A percentile compares a stretch with the other conserved stretches of the same genome.
Evolutionary conservation across 2,329 filamentous ascomycete genomes (phyloP).

Genomic region (Falciphora oryzae): DNA sequence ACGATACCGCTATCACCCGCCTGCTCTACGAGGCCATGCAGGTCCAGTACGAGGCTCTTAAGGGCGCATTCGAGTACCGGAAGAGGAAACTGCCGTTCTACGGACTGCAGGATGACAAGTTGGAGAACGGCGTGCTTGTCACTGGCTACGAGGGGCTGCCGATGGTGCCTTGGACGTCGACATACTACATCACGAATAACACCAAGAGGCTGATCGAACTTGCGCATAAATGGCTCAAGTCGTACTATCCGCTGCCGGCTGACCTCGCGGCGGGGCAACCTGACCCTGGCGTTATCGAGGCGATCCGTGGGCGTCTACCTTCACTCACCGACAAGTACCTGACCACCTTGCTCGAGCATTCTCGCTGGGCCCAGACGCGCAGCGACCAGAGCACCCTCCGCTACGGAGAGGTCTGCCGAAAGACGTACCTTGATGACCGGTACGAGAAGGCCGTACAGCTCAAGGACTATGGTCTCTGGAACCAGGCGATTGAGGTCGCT

Average conservation of each 20-base stretch:
- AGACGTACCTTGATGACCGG: slow-evolving; percentile 44
- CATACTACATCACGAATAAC: slow-evolving; percentile 55
- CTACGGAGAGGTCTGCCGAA: slow-evolving; percentile 39
- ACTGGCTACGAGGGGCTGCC: slow-evolving; percentile 63
- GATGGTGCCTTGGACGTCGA: slow-evolving; percentile 77
- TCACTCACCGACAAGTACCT: slow-evolving; percentile 50
- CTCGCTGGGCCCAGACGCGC: slow-evolving; percentile 42
- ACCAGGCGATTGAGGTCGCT: slow-evolving; percentile 51
- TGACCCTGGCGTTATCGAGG: slow-evolving; percentile 35
- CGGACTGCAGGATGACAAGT: slow-evolving; percentile 61
- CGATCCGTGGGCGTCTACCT: slow-evolving; percentile 43
- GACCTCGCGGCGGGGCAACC: slow-evolving; percentile 19
- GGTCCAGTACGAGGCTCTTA: slow-evolving; percentile 62
- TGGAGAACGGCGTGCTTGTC: slow-evolving; percentile 59
- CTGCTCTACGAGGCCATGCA: slow-evolving; percentile 63
- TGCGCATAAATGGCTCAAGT: slow-evolving; percentile 48
- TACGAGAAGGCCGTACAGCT: slow-evolving; percentile 48
- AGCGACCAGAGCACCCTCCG: slow-evolving; percentile 36
- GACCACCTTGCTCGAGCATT: slow-evolving; percentile 46
- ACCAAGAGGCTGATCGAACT: slow-evolving; percentile 54
- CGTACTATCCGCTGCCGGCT: slow-evolving; percentile 30
- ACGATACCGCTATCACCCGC: slow-evolving; percentile 47
- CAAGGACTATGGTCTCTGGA: slow-evolving; percentile 50
- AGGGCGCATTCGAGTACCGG: slow-evolving; percentile 65
- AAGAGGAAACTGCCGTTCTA: slow-evolving; percentile 63